Base-by-base conservation (phyloP, 2,329 filamentous ascomycete species). In the Aurifilum marmelostoma region DNA sequence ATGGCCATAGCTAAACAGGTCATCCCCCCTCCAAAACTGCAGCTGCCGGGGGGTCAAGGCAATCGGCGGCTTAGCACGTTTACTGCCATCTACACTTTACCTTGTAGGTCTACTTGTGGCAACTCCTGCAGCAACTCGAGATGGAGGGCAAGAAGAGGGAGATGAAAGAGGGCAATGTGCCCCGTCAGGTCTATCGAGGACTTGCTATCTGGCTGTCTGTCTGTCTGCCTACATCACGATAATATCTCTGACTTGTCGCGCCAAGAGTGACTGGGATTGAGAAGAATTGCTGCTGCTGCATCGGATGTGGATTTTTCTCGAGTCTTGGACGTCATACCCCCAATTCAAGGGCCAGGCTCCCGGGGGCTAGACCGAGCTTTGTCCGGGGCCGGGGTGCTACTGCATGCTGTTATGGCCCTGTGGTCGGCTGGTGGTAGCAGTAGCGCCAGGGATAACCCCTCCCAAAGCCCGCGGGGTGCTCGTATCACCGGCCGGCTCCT, bases 351-450 rank as follows among this genome's bases (percentile, higher is more conserved):
- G n/a, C 21, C 8, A 9, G n/a, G 21, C 9, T 24, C 47, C 24
- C 2, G n/a, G 11, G n/a, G 47, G n/a, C 29, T 52, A 68, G 52
- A 12, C 67, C 67, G 67, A 68, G 54, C 62, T 68, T 65, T 68
- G 62, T 68, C 67, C 67, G 67, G 41, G 24, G 54, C 18, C 18
- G 41, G 41, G 41, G 41, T n/a, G 16, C 41, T 18, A 18, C 41
- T 47, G 41, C 41, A 47, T 6, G 18, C 16, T 47, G 4, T 18
- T 6, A 21, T 47, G 41, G 41, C 2, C 5, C 41, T 47, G 41
- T 47, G 18, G 41, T 47, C 41, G 41, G 21, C 21, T 47, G 54
- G n/a, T n/a, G n/a, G n/a, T n/a, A n/a, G n/a, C n/a, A n/a, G 29
- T 32, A 32, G 9, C 14, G 12, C 8, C 54, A 58, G 54, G 54